A percentile compares a stretch with the other conserved stretches of the same genome.
These are phyloP conservation scores for Gnetum montanum DNA, from an alignment of 75 land plant species.

Conservation along the genomic window DNA sequence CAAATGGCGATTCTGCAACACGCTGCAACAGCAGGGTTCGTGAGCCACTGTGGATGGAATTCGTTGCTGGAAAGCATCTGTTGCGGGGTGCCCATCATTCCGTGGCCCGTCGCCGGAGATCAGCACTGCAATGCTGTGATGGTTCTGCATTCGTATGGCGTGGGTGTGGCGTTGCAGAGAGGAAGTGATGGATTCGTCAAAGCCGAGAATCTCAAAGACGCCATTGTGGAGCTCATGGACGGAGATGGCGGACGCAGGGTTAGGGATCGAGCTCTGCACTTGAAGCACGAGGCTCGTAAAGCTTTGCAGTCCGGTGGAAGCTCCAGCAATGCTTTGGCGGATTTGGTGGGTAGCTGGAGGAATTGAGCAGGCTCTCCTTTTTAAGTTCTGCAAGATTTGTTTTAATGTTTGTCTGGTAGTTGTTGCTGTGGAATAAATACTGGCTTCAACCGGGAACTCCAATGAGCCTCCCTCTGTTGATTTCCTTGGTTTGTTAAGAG, in stretches of 20 bases:
- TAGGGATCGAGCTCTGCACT: not conserved
- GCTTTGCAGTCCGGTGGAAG: not conserved
- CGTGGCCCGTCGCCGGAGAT: not conserved
- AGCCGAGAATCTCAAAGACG: not conserved
- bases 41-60: slow-evolving; percentile 16
- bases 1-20: slow-evolving; percentile 3
- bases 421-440: too few relatives aligned
- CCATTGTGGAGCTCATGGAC: not conserved
- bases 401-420: too few relatives aligned
- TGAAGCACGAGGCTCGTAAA: not conserved
- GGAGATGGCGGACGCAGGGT: not conserved
- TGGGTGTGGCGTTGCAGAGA: not conserved
- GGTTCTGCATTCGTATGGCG: slow-evolving; percentile 1
- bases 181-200: not conserved
- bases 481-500: too few relatives aligned
- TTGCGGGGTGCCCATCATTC: slow-evolving; percentile 8
- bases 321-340: not conserved
- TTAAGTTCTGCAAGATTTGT: too few relatives aligned
- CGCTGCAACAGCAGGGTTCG: slow-evolving; percentile 8
- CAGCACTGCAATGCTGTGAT: not conserved
- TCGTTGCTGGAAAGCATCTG: slow-evolving; percentile 11
- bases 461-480: too few relatives aligned
- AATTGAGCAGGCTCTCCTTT: too few relatives aligned
- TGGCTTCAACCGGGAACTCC: too few relatives aligned
- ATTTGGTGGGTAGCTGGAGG: not conserved